Percentiles rank a stretch among this genome's conserved stretches.
phyloP scores from a whole-genome alignment of 345 rosid species.

The Populus tremula region DNA sequence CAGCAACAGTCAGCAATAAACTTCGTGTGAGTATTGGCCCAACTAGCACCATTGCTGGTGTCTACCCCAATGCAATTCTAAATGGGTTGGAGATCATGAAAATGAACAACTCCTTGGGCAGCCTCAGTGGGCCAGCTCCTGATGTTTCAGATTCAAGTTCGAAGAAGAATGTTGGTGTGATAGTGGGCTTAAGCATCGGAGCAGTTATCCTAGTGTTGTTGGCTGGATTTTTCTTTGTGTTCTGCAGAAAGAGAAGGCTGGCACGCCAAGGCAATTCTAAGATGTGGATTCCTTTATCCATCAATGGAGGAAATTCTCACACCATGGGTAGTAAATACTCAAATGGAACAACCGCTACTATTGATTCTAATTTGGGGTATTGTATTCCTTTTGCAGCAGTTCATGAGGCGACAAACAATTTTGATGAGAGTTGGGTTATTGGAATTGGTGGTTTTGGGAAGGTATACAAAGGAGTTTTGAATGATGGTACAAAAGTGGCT shows the following conservation, averaged over 20 bases:
- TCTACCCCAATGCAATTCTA: constrained; percentile 28
- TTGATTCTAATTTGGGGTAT: constrained; percentile 21
- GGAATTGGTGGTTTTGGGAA: constrained; percentile 40
- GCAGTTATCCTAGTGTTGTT: constrained; percentile 6
- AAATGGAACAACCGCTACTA: constrained; percentile 25
- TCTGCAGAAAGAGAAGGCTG: constrained; percentile 18
- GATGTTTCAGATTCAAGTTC: constrained; percentile 18
- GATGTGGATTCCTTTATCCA: constrained; percentile 31
- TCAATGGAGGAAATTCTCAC: constrained; percentile 27
- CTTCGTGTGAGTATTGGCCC: constrained; percentile 51
- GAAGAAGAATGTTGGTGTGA: constrained; percentile 24
- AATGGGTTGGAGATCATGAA: constrained; percentile 40
- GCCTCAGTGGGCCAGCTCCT: constrained; percentile 20
- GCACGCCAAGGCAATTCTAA: constrained; percentile 26
- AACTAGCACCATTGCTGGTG: not conserved
- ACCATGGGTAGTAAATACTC: constrained; percentile 34
- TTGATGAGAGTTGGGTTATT: constrained; percentile 33
- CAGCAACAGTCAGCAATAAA: constrained; percentile 21
- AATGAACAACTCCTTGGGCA: constrained; percentile 34
- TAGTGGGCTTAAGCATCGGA: constrained; percentile 22
- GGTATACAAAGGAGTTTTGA: constrained; percentile 26
- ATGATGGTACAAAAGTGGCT: constrained; percentile 28
- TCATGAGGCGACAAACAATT: constrained; percentile 36
- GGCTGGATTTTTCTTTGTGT: constrained; percentile 14
- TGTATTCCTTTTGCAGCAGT: constrained; percentile 29